Percentiles rank a stretch among this genome's conserved stretches.
Conservation (phyloP, 768 basidiomycete genomes). For the Cystofilobasidium bisporidii region DNA sequence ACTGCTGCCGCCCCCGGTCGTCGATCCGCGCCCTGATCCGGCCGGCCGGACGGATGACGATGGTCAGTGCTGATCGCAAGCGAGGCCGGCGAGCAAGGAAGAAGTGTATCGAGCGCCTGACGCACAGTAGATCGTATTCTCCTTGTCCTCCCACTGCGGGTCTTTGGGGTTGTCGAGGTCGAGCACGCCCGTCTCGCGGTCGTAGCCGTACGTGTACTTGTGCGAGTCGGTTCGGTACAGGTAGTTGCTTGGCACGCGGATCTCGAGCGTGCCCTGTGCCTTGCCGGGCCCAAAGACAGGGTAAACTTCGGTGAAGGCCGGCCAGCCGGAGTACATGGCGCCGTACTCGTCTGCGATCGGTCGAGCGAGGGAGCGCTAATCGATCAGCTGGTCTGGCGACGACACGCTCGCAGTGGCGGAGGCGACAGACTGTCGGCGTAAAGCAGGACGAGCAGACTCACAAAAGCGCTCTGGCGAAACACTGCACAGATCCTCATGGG, state of each 20-base stretch:
- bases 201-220: conserved; percentile 14
- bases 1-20: conserved; percentile 12
- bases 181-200: not conserved
- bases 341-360: conserved; percentile 4
- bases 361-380: too few relatives aligned
- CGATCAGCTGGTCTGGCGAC: too few relatives aligned
- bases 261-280: conserved; percentile 10
- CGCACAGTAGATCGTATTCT: not conserved
- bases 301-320: conserved; percentile 14
- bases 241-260: conserved; percentile 13
- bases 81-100: too few relatives aligned
- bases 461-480: conserved; percentile 11
- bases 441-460: too few relatives aligned
- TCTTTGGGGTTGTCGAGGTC: conserved; percentile 11
- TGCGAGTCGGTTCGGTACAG: not conserved
- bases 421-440: too few relatives aligned
- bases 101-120: not conserved
- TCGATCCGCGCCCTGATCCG: not conserved
- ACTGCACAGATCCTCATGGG: conserved; percentile 5
- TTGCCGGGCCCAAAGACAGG: conserved; percentile 15
- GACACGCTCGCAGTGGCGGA: too few relatives aligned
- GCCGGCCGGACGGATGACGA: too few relatives aligned
- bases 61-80: too few relatives aligned
- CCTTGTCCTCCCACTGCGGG: conserved; percentile 16
- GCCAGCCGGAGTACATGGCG: conserved; percentile 11